Evolutionary conservation across 176 grass and related monocot genomes (phyloP), one percentile per base, ranked within the genome.

Genomic region (Phoenix roebelenii): DNA sequence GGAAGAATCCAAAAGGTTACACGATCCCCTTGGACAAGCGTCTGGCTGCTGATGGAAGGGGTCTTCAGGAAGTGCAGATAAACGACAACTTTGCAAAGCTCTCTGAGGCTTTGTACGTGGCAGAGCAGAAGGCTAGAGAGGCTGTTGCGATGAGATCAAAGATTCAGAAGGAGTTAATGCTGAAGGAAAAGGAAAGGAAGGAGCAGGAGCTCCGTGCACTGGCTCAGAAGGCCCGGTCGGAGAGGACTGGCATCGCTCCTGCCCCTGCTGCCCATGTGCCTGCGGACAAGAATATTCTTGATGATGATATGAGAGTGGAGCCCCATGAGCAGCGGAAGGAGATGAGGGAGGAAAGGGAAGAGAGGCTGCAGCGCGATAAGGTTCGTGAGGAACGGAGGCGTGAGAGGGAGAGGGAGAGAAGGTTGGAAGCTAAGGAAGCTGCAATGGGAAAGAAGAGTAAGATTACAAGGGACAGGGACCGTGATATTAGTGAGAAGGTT

Each of bases 1-100:
- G 92, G 92, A 96, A 96, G 67, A 96, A 96, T 17, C 92, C 92
- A 4, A 96, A 96, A 80, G 86, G 92, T 52, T 96, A 96, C 54
- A 96, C 92, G 3, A 96, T 96, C 59, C 92, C 92, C 7, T 82
- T 96, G 52, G 92, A 96, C 58, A 96, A 96, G 66, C 70, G 92
- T 67, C 29, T 96, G 70, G 92, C 92, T 23, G 92, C 92, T 57
- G 92, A 96, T 22, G 92, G 92, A 1, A 80, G 92, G 26, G 92
- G 92, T n/a, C 75, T 96, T 68, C 92, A 96, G 70, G 92, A 96
- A 70, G 92, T 96, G 55, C 92, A 96, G 65, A 96, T 96, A 52
- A 96, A 96, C 70, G 92, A 96, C 68, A 90, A 96, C 51, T 96
- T 96, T 60, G 92, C 92, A 18, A 90, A 87, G 77, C 79, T 96